Conservation (phyloP, 805 yeast genomes). For the Teunomyces barrocoloradensis region DNA sequence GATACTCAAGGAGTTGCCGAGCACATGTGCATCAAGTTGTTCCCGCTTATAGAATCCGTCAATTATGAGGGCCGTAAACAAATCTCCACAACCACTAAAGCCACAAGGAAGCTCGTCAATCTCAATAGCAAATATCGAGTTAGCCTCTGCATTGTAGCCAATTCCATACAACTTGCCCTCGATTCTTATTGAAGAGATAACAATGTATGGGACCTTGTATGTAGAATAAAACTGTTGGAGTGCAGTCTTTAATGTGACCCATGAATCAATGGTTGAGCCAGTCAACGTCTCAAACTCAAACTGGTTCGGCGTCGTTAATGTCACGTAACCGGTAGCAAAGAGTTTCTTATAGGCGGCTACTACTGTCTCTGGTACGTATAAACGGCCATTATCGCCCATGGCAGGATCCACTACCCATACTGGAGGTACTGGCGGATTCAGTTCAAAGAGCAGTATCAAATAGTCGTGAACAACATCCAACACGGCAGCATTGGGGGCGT, state of each 20-base stretch:
- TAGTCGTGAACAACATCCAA: slow-evolving; percentile 47
- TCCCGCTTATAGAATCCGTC: slow-evolving; percentile 37
- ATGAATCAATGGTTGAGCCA: slow-evolving; percentile 39
- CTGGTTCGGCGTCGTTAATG: slow-evolving; percentile 68
- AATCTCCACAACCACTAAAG: slow-evolving; percentile 75
- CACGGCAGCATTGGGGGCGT: slow-evolving; percentile 62
- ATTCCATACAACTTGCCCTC: slow-evolving; percentile 36
- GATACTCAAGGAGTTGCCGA: slow-evolving; percentile 25
- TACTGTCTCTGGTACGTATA: slow-evolving; percentile 66
- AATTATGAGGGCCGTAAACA: slow-evolving; percentile 61
- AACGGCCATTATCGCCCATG: slow-evolving; percentile 82
- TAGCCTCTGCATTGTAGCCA: slow-evolving; percentile 25
- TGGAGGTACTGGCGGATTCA: slow-evolving; percentile 15
- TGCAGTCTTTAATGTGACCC: slow-evolving; percentile 36
- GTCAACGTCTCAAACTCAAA: slow-evolving; percentile 66
- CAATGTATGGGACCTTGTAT: slow-evolving; percentile 50
- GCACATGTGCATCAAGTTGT: slow-evolving; percentile 9
- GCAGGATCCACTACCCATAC: slow-evolving; percentile 86
- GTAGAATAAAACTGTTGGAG: slow-evolving; percentile 39
- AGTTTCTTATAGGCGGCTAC: slow-evolving; percentile 51
- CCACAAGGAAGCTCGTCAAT: slow-evolving; percentile 53
- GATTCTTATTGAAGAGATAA: slow-evolving; percentile 56
- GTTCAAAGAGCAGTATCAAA: slow-evolving; percentile 32
- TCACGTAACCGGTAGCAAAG: slow-evolving; percentile 42
- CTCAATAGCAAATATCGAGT: slow-evolving; percentile 31